A percentile compares a stretch with the other conserved stretches of the same genome.
Conservation (phyloP, 805 yeast species). For the Diddensiella transvaalensis region DNA sequence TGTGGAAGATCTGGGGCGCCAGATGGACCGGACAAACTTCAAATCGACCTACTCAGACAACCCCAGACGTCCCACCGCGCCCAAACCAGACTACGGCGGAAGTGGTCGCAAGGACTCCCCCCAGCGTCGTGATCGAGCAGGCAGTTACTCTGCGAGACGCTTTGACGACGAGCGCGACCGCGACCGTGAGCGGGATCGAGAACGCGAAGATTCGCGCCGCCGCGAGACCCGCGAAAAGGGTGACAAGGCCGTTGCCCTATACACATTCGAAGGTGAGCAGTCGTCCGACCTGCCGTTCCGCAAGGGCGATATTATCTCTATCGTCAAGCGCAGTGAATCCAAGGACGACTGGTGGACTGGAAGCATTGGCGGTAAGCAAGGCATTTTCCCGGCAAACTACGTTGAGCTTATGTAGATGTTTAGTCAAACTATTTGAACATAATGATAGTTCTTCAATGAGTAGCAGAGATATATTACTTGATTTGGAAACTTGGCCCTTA, state of each 20-base stretch:
- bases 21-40: conserved; percentile 34
- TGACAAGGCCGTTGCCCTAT: conserved; percentile 86
- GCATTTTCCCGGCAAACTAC: conserved; percentile 96
- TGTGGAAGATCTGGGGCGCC: conserved; percentile 36
- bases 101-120: background rate
- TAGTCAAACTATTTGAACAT: too few relatives aligned
- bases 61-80: conserved; percentile 42
- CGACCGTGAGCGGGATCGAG: conserved; percentile 12
- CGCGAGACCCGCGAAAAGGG: conserved; percentile 32
- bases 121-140: conserved; percentile 5
- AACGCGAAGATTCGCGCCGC: conserved; percentile 13
- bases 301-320: conserved; percentile 90
- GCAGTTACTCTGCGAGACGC: background rate
- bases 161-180: conserved; percentile 10
- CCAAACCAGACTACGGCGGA: conserved; percentile 39
- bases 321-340: conserved; percentile 80
- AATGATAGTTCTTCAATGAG: too few relatives aligned
- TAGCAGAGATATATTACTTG: too few relatives aligned
- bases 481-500: too few relatives aligned
- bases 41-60: conserved; percentile 39
- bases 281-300: conserved; percentile 88
- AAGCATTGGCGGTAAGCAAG: conserved; percentile 72
- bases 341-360: conserved; percentile 99
- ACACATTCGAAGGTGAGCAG: conserved; percentile 87
- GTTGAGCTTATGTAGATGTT: conserved; percentile 63